phyloP scores from a whole-genome alignment of 495 filamentous ascomycete genomes.

The Penicillium cosmopolitanum region DNA sequence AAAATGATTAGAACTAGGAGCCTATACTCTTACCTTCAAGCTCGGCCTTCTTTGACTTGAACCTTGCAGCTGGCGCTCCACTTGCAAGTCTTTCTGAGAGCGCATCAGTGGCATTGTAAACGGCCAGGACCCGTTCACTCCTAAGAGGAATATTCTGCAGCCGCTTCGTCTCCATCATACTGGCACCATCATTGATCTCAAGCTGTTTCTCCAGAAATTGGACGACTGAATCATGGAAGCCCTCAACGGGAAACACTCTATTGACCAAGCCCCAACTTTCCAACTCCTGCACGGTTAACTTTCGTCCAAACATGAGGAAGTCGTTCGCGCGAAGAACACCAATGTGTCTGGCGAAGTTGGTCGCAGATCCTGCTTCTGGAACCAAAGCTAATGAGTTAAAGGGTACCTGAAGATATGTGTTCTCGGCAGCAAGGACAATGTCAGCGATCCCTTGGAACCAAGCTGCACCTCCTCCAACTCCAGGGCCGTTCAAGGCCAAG shows the following conservation, averaged over 20 bases:
- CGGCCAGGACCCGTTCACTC: conserved; percentile 17
- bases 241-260: conserved; percentile 19
- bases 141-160: conserved; percentile 22
- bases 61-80: conserved; percentile 20
- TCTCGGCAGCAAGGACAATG: conserved; percentile 22
- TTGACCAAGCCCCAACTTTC: conserved; percentile 15
- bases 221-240: conserved; percentile 19
- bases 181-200: conserved; percentile 20
- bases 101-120: conserved; percentile 26
- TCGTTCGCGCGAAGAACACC: conserved; percentile 28
- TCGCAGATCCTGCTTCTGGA: conserved; percentile 19
- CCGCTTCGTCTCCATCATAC: conserved; percentile 28
- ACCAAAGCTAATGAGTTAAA: conserved; percentile 26
- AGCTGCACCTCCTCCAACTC: conserved; percentile 26
- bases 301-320: conserved; percentile 27
- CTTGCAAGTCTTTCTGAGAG: conserved; percentile 24
- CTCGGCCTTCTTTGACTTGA: conserved; percentile 19
- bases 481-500: conserved; percentile 25
- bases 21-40: conserved; percentile 15
- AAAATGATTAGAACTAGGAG: not conserved
- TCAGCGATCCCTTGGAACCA: conserved; percentile 31
- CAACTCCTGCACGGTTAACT: conserved; percentile 20
- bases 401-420: conserved; percentile 25
- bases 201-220: conserved; percentile 22
- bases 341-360: conserved; percentile 21